A percentile compares a stretch with the other conserved stretches of the same genome.
These are phyloP conservation scores for Erodium moschatum DNA, from an alignment of 441 rosid genomes.

Conservation along the genomic window DNA sequence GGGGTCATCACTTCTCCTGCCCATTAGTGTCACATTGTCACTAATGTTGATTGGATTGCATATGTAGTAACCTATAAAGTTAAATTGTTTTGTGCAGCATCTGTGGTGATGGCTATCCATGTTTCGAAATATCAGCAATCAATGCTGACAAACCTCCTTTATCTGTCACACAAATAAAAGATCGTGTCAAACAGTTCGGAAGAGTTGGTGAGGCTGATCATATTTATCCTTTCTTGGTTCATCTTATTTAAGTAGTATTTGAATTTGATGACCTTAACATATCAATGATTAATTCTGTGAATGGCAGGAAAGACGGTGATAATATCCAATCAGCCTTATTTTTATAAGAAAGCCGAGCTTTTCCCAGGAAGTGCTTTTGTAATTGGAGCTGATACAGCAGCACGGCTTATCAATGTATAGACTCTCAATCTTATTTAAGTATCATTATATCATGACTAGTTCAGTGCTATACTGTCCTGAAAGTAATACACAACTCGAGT, in stretches of 20 bases:
- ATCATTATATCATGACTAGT: neutral
- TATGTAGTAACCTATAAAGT: too few species aligned
- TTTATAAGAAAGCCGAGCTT: conserved; percentile 43
- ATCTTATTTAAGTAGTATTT: neutral
- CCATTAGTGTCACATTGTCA: too few species aligned
- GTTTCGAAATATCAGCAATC: conserved; percentile 81
- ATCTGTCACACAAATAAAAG: conserved; percentile 55
- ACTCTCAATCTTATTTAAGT: conserved; percentile 6
- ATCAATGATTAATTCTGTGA: neutral
- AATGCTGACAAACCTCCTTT: conserved; percentile 92
- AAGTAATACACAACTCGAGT: too few species aligned
- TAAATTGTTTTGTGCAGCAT: conserved; percentile 35
- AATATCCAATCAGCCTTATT: conserved; percentile 62
- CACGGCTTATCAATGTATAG: conserved; percentile 70
- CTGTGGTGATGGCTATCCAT: conserved; percentile 56
- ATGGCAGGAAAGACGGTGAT: neutral
- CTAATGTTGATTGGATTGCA: too few species aligned
- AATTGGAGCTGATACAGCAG: conserved; percentile 42
- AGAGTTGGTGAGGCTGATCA: conserved; percentile 49
- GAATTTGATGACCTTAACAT: conserved; percentile 4
- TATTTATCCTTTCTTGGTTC: conserved; percentile 13
- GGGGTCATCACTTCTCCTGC: too few species aligned
- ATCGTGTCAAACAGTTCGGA: conserved; percentile 68
- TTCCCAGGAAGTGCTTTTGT: conserved; percentile 13
- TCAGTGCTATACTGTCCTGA: neutral